Conservation (phyloP, 177 flowering plant genomes). For the Vitis hybrid region DNA sequence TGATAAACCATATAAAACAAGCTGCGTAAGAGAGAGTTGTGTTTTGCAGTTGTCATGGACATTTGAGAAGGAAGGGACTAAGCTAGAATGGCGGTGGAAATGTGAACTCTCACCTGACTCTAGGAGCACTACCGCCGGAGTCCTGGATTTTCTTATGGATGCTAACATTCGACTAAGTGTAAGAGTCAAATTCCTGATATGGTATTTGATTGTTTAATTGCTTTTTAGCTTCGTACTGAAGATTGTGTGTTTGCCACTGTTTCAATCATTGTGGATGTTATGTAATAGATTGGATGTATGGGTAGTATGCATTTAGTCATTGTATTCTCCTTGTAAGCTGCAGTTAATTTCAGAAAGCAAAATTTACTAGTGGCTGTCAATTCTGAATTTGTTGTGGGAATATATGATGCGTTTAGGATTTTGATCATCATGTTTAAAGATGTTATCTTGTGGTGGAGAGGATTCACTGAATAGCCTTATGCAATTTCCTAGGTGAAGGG, state of each 20-base stretch:
- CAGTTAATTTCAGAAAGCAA: not conserved
- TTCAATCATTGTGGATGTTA: not conserved
- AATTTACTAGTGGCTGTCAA: not conserved
- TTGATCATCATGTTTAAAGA: no score
- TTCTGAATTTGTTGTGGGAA: not conserved
- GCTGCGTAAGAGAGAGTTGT: not conserved
- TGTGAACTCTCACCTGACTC: slow-evolving; percentile 59
- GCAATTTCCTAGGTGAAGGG: not conserved
- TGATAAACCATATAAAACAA: no score
- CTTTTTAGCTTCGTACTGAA: not conserved
- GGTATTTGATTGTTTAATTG: no score
- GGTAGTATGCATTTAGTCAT: not conserved
- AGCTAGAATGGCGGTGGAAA: slow-evolving; percentile 96
- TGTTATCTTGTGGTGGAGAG: no score
- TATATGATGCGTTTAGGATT: not conserved
- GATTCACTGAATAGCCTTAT: not conserved
- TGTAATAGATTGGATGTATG: not conserved
- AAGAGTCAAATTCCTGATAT: slow-evolving; percentile 16
- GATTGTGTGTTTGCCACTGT: not conserved
- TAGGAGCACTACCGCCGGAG: slow-evolving; percentile 53
- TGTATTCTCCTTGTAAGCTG: not conserved
- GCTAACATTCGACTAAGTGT: slow-evolving; percentile 85
- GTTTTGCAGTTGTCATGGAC: slow-evolving; percentile 84
- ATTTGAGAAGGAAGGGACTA: slow-evolving; percentile 86
- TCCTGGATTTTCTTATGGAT: slow-evolving; percentile 89